Percentiles rank a stretch among this genome's conserved stretches.
Evolutionary conservation across 169 alveolate genomes (phyloP).

Genomic region (Plasmodium billcollinsi): DNA sequence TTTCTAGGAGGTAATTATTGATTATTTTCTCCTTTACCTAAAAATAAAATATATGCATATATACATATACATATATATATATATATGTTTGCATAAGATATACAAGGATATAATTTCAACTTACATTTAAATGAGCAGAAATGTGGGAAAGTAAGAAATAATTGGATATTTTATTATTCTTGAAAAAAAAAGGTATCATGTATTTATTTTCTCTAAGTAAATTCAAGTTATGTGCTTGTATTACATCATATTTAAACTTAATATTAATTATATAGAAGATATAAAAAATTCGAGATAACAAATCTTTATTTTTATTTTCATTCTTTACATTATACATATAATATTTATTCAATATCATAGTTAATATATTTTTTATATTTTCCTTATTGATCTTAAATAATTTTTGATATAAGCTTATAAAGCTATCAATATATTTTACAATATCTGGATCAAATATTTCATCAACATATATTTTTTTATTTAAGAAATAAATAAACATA

Average conservation of each 20-base stretch:
- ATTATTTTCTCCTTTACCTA: conserved; percentile 46
- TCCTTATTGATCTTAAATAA: conserved; percentile 59
- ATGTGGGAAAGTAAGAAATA: conserved; percentile 13
- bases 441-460: conserved; percentile 31
- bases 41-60: neutral
- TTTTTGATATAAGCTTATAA: conserved; percentile 44
- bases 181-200: conserved; percentile 24
- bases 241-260: conserved; percentile 22
- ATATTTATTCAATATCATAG: conserved; percentile 35
- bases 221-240: conserved; percentile 6
- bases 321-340: conserved; percentile 8
- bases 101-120: neutral
- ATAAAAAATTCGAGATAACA: conserved; percentile 30
- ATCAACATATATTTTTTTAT: conserved; percentile 28
- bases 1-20: conserved; percentile 24
- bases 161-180: conserved; percentile 2
- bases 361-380: conserved; percentile 32
- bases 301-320: conserved; percentile 15
- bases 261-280: conserved; percentile 40
- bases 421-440: conserved; percentile 4
- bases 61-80: neutral
- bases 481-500: conserved; percentile 24
- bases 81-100: neutral
- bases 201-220: conserved; percentile 13
- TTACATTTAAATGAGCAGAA: conserved; percentile 28